Conservation (phyloP, 768 basidiomycete species). For the Antrodiella citrinella region DNA sequence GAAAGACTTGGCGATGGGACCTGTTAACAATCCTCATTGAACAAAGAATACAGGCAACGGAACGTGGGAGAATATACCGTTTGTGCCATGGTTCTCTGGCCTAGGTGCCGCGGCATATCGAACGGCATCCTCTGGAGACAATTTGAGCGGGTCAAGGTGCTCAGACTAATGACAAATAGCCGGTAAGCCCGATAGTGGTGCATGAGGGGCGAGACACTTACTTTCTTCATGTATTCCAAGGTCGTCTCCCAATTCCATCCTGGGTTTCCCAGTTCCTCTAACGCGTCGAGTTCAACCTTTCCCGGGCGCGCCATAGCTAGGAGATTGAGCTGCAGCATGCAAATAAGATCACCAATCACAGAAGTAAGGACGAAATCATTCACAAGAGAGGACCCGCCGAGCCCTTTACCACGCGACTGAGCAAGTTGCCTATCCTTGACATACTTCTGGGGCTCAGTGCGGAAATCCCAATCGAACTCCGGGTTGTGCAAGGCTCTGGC, state of each 20-base stretch:
- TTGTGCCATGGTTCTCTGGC: conserved; percentile 7
- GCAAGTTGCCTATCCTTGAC: conserved; percentile 6
- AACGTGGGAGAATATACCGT: background rate
- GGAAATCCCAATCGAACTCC: conserved; percentile 14
- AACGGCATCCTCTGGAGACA: background rate
- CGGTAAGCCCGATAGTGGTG: no score
- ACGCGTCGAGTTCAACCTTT: conserved; percentile 9
- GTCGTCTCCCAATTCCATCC: conserved; percentile 21
- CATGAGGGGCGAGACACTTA: no score
- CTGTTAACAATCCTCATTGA: background rate
- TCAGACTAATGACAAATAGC: background rate
- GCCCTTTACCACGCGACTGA: conserved; percentile 10
- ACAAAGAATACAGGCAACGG: background rate
- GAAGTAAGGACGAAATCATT: background rate
- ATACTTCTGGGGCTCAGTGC: conserved; percentile 11
- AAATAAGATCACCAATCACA: background rate
- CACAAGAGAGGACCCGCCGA: conserved; percentile 14
- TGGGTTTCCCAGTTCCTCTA: conserved; percentile 17
- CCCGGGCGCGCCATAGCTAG: conserved; percentile 6
- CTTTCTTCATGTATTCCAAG: conserved; percentile 18
- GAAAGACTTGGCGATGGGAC: conserved; percentile 14
- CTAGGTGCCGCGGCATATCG: background rate
- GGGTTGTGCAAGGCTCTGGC: conserved; percentile 9
- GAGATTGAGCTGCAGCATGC: conserved; percentile 7
- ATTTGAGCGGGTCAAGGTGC: background rate